Evolutionary conservation across 495 filamentous ascomycete species (phyloP).

Genomic region (Symbiotaphrina buchneri): DNA sequence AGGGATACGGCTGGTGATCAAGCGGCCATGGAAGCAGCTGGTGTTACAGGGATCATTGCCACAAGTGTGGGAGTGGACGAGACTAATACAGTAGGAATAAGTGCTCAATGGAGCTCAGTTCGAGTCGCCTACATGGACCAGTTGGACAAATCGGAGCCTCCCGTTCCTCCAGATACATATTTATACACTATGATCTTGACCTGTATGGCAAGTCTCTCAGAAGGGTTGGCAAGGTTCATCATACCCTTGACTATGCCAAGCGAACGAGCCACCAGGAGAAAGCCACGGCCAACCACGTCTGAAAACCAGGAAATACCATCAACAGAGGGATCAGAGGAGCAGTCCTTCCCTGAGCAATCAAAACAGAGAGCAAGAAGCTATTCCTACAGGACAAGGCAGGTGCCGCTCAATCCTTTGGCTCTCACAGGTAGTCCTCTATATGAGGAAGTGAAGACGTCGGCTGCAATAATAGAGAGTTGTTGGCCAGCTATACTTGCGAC

Average conservation of each 20-base stretch:
- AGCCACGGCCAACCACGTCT: slow-evolving; percentile 2
- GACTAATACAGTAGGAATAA: slow-evolving; percentile 49
- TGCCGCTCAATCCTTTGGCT: slow-evolving; percentile 61
- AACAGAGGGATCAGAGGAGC: slow-evolving; percentile 4
- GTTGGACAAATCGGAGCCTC: slow-evolving; percentile 77
- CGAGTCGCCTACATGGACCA: slow-evolving; percentile 81
- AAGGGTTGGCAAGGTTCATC: slow-evolving; percentile 80
- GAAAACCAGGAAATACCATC: slow-evolving; percentile 5
- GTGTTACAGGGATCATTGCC: slow-evolving; percentile 70
- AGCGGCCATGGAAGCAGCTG: slow-evolving; percentile 68
- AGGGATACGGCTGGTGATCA: slow-evolving; percentile 41
- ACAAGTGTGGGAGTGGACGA: slow-evolving; percentile 43
- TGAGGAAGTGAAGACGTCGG: slow-evolving; percentile 46
- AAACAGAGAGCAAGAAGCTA: slow-evolving; percentile 16
- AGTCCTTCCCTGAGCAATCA: no score
- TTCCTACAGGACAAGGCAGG: slow-evolving; percentile 23
- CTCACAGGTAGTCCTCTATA: slow-evolving; percentile 49
- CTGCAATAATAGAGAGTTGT: slow-evolving; percentile 67
- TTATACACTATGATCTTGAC: slow-evolving; percentile 74
- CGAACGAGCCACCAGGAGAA: slow-evolving; percentile 25
- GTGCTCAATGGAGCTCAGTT: slow-evolving; percentile 72
- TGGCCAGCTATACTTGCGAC: slow-evolving; percentile 91
- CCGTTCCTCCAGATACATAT: slow-evolving; percentile 72
- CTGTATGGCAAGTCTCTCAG: slow-evolving; percentile 71
- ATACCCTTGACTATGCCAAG: slow-evolving; percentile 66